Base-by-base conservation (phyloP, 2,329 filamentous ascomycete genomes). In the Ceratocystis lukuohia region DNA sequence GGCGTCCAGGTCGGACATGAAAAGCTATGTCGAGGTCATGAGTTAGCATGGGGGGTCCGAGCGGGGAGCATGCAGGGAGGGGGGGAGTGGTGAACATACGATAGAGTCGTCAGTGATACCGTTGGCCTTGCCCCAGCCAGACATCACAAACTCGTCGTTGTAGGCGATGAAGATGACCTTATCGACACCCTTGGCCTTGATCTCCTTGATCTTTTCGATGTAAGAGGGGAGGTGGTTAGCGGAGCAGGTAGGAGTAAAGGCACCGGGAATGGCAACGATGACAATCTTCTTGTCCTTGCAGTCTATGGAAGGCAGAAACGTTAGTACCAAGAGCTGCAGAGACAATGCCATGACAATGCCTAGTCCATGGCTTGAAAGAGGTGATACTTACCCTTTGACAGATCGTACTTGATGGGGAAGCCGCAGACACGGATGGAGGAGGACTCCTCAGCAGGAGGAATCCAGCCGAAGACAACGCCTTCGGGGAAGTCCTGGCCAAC, bases 91-190 rank as follows among this genome's bases (percentile, higher is more conserved):
- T 17, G 33, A 65, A 75, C 80, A 71, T 71, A 83, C 81, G 70
- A 84, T 80, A 67, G 75, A 81, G 71, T 93, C 87, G 70, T 86
- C 84, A 73, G 83, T 86, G 73, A 93, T 80, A 65, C 82, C 81
- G 78, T 95, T 93, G 73, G 91, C 90, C 83, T 96, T 96, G 77
- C 85, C 88, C 89, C 89, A 94, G 65, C 88, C 90, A 72, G 85
- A 87, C 89, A 93, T 93, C 76, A 96, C 91, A 74, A 82, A 95
- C 70, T 86, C 80, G 77, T 96, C 91, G 77, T 96, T 96, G 80
- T 80, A 87, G 68, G 90, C 88, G 73, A 95, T 87, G 73, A 94
- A 84, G 71, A 90, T 83, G 72, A 96, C 84, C 69, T 88, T 77
- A 76, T 96, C 91, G 71, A 95, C 88, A 72, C 89, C 90, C 82